Conservation (phyloP, 441 rosid species). For the Gossypium trilobum region DNA sequence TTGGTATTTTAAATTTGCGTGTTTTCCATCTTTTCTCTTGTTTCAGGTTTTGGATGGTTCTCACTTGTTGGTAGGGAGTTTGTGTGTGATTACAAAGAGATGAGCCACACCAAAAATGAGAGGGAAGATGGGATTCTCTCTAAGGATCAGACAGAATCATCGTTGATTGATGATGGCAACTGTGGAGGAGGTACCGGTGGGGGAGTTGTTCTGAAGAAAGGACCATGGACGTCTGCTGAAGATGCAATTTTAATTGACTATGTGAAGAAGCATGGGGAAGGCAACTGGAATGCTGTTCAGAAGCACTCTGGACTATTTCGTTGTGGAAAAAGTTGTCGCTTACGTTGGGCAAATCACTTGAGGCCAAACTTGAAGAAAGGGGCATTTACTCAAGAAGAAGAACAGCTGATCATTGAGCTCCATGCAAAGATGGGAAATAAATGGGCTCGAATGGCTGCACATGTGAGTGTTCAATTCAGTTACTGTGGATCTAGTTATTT, state of each 20-base stretch:
- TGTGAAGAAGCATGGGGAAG: constrained; percentile 93
- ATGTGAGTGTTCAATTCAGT: constrained; percentile 46
- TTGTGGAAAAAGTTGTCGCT: constrained; percentile 97
- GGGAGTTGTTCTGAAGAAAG: constrained; percentile 64
- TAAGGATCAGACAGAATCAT: constrained; percentile 43
- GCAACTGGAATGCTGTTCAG: constrained; percentile 98
- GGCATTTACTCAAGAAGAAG: constrained; percentile 86
- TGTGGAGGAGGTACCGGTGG: constrained; percentile 30
- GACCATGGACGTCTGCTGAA: constrained; percentile 94
- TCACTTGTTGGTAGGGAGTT: constrained; percentile 29
- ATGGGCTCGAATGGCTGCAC: constrained; percentile 99
- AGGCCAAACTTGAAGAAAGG: constrained; percentile 98
- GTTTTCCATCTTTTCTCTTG: constrained; percentile 7
- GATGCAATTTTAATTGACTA: constrained; percentile 68
- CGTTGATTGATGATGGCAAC: constrained; percentile 36
- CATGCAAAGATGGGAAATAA: constrained; percentile 95
- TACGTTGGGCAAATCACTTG: constrained; percentile 96
- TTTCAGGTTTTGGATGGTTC: constrained; percentile 41
- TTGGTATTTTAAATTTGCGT: constrained; percentile 20
- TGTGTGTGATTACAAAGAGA: constrained; percentile 39
- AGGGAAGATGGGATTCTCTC: constrained; percentile 49
- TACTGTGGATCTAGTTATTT: background rate
- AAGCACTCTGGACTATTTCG: constrained; percentile 79
- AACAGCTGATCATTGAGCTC: constrained; percentile 71
- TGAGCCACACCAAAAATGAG: constrained; percentile 53